Evolutionary conservation across 116 monocot species (phyloP).

Genomic region (Iris pallida): DNA sequence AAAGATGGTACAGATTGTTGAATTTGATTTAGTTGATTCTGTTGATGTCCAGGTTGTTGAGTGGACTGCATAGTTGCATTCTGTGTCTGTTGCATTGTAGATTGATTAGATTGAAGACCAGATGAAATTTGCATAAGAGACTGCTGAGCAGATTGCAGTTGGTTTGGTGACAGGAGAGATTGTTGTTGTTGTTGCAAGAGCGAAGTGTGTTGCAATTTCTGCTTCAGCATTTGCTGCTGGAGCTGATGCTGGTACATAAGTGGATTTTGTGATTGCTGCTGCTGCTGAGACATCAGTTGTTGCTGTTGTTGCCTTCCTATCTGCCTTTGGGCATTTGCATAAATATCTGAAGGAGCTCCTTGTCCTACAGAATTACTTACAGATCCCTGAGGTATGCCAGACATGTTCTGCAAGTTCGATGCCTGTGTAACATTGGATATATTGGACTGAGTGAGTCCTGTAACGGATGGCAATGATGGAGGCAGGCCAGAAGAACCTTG

Average conservation of each 20-base stretch:
- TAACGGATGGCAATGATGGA: slow-evolving; percentile 29
- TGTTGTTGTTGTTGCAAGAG: slow-evolving; percentile 35
- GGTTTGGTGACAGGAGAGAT: slow-evolving; percentile 41
- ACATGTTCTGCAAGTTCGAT: slow-evolving; percentile 45
- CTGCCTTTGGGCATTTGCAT: slow-evolving; percentile 49
- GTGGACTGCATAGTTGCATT: slow-evolving; percentile 40
- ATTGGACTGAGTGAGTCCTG: slow-evolving; percentile 36
- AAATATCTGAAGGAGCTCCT: slow-evolving; percentile 32
- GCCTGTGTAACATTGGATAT: slow-evolving; percentile 36
- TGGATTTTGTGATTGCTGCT: slow-evolving; percentile 51
- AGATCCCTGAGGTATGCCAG: slow-evolving; percentile 38
- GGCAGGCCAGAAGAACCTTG: slow-evolving; percentile 38
- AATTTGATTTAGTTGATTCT: slow-evolving; percentile 58
- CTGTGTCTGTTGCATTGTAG: slow-evolving; percentile 49
- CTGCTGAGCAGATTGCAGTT: slow-evolving; percentile 63
- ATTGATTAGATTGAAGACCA: slow-evolving; percentile 49
- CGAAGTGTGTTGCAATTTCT: slow-evolving; percentile 21
- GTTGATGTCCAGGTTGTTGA: slow-evolving; percentile 42
- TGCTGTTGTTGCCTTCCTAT: slow-evolving; percentile 47
- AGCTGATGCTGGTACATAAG: slow-evolving; percentile 40
- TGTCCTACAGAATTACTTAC: slow-evolving; percentile 43
- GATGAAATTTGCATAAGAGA: slow-evolving; percentile 63
- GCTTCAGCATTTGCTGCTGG: slow-evolving; percentile 27
- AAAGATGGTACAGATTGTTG: slow-evolving; percentile 52
- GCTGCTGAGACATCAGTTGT: slow-evolving; percentile 32